Evolutionary conservation across 73 alveolate genomes (phyloP), one percentile per base, ranked within the genome.

Genomic region (Paraurostyla sp.): DNA sequence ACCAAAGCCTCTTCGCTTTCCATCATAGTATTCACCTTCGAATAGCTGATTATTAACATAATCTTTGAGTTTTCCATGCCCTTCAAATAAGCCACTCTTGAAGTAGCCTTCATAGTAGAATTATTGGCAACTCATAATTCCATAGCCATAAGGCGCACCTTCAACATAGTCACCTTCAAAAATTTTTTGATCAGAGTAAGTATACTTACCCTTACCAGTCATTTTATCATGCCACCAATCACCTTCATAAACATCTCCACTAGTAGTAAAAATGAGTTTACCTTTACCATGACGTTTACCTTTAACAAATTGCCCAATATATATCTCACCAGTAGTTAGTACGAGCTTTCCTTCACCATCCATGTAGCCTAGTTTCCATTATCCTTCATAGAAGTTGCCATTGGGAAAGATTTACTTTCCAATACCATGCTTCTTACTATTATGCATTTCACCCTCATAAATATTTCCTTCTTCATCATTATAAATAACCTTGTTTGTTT

Each of bases 371-470:
- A n/a, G 6, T 20, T 32, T 62, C 88, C 88, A 76, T 6, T 20
- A 15, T 6, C 88, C 88, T 23, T 76, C 76, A 45, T 49, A 76
- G 23, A 76, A 20, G 51, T 45, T 35, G 41, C 80, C 80, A 30
- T 76, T 76, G 18, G 45, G 49, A 30, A 46, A 42, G 27, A 49
- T 76, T 51, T 33, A 25, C 51, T 50, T 43, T 11, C 88, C 88
- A 3, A 52, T 52, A 4, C 97, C 97, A 82, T 92, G 84, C 89
- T 89, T 90, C 16, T 82, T 69, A 49, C 76, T 91, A 48, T 88
- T 76, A 9, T 83, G 9, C 93, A 94, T 58, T 36, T 83, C 81
- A 1, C 97, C 97, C 57, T 92, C 95, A 52, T 92, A 92, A 51
- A 49, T 62, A 30, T 88, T 89, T 0, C 97, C 97, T 57, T 89